phyloP scores from a whole-genome alignment of 2,329 filamentous ascomycete species.

The Colletotrichum phormii region DNA sequence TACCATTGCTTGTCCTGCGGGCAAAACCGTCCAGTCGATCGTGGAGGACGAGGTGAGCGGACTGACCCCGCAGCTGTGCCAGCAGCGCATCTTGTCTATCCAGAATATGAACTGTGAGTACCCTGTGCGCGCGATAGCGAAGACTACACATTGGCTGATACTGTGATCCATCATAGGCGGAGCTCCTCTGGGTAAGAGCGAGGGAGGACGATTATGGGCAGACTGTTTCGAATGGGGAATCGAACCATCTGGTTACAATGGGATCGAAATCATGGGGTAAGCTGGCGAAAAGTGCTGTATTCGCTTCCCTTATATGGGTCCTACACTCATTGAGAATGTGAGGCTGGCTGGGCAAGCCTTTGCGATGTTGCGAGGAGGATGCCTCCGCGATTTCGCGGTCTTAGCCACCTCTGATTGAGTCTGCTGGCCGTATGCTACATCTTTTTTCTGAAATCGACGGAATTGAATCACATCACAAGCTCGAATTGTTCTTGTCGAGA shows the following conservation, averaged over 20 bases:
- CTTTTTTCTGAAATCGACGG: background rate
- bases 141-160: background rate
- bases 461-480: background rate
- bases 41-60: background rate
- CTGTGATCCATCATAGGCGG: background rate
- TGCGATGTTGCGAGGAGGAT: background rate
- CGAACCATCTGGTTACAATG: conserved; percentile 31
- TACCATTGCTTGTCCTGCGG: background rate
- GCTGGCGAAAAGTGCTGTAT: background rate
- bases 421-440: background rate
- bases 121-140: too few species aligned
- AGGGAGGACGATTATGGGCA: conserved; percentile 12
- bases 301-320: background rate
- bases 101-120: conserved; percentile 22
- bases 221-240: conserved; percentile 33
- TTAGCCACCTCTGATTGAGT: background rate
- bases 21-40: background rate
- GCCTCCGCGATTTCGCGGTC: background rate
- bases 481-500: background rate
- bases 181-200: background rate
- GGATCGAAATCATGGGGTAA: background rate
- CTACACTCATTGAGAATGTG: background rate
- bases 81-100: background rate
- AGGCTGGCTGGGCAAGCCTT: background rate
- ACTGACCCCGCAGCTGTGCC: background rate